Percentiles rank a stretch among this genome's conserved stretches.
phyloP scores from a whole-genome alignment of 306 rosid genomes.

The Rosa multiflora region DNA sequence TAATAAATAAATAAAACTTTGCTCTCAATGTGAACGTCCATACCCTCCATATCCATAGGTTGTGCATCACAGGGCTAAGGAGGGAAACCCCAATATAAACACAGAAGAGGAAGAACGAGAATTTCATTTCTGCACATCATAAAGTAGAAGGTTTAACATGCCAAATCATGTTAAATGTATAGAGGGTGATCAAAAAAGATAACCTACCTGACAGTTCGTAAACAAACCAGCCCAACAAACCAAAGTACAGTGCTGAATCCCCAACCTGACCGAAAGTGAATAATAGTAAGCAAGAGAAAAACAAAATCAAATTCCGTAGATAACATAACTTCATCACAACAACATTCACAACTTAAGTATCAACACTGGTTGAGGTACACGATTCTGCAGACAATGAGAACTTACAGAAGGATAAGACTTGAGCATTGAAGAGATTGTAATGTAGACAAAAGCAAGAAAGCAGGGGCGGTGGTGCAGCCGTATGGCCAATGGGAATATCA shows the following conservation, averaged over 20 bases:
- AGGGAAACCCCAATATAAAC: slow-evolving; percentile 85
- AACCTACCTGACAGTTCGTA: slow-evolving; percentile 64
- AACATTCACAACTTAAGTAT: not conserved
- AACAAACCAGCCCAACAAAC: slow-evolving; percentile 85
- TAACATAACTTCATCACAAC: not conserved
- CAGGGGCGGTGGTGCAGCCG: slow-evolving; percentile 85
- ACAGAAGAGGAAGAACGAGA: slow-evolving; percentile 85
- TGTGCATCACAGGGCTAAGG: slow-evolving; percentile 98
- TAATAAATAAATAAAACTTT: not conserved
- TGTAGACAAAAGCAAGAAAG: slow-evolving; percentile 81
- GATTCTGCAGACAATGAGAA: slow-evolving; percentile 9
- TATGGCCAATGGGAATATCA: slow-evolving; percentile 80
- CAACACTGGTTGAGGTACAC: not conserved
- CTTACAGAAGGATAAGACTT: slow-evolving; percentile 90
- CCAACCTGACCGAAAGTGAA: slow-evolving; percentile 58
- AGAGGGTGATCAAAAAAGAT: not conserved
- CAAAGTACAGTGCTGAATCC: slow-evolving; percentile 80
- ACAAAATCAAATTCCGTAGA: slow-evolving; percentile 11
- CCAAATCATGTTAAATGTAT: slow-evolving; percentile 7
- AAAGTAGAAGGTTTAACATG: slow-evolving; percentile 33
- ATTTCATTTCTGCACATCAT: slow-evolving; percentile 72
- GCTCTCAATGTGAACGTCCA: slow-evolving; percentile 9
- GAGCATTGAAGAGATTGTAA: slow-evolving; percentile 67
- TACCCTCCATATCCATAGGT: slow-evolving; percentile 99
- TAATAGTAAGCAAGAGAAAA: slow-evolving; percentile 24